phyloP scores from a whole-genome alignment of 2,329 filamentous ascomycete species.

The Pseudocercospora fuligena region DNA sequence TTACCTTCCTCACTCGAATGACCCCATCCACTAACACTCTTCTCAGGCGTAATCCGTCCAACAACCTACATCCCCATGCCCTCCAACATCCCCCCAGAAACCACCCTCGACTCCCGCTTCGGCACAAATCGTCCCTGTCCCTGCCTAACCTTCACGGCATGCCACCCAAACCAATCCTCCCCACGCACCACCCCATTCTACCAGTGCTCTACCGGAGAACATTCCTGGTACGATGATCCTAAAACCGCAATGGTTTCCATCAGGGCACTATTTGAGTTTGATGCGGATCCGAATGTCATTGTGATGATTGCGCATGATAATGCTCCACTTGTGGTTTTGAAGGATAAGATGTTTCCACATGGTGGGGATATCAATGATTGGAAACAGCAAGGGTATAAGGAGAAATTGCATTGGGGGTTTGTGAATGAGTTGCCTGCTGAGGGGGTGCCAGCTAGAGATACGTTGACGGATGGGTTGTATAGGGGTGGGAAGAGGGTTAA shows the following conservation, averaged over 20 bases:
- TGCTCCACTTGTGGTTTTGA: constrained; percentile 24
- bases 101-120: constrained; percentile 27
- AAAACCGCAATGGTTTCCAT: constrained; percentile 28
- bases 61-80: constrained; percentile 27
- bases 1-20: background rate
- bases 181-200: constrained; percentile 27
- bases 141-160: constrained; percentile 29
- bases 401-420: constrained; percentile 33
- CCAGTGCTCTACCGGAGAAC: constrained; percentile 24
- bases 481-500: constrained; percentile 27
- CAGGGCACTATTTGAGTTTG: constrained; percentile 27
- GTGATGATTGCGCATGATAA: constrained; percentile 33
- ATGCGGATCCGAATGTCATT: constrained; percentile 32
- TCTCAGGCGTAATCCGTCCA: constrained; percentile 28
- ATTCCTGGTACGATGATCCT: constrained; percentile 31
- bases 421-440: constrained; percentile 31
- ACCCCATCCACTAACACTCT: background rate
- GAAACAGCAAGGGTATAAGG: constrained; percentile 29
- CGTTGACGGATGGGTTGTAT: constrained; percentile 31
- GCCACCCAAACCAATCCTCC: constrained; percentile 26
- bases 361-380: constrained; percentile 31
- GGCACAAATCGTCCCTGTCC: constrained; percentile 22
- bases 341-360: constrained; percentile 27
- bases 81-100: constrained; percentile 20
- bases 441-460: constrained; percentile 18